Conservation (phyloP, 148 eudicot genomes). For the Limonium bicolor region DNA sequence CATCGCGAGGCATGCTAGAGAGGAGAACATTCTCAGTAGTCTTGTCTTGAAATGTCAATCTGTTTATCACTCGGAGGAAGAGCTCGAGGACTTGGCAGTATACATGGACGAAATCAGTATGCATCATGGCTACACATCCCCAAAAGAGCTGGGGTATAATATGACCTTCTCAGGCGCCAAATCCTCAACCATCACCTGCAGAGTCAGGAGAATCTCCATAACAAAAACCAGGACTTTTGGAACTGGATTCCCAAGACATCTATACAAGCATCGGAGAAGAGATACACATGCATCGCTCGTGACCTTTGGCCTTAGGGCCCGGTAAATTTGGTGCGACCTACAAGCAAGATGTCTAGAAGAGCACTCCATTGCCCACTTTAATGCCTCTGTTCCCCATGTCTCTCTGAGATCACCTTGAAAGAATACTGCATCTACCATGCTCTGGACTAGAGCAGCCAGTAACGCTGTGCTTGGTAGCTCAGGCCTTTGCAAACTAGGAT, state of each 20-base stretch:
- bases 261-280: slow-evolving; percentile 80
- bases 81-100: slow-evolving; percentile 98
- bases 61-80: slow-evolving; percentile 73
- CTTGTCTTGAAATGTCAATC: slow-evolving; percentile 71
- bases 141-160: slow-evolving; percentile 94
- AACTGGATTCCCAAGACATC: slow-evolving; percentile 73
- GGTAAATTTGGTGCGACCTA: slow-evolving; percentile 95
- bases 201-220: slow-evolving; percentile 84
- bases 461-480: slow-evolving; percentile 93
- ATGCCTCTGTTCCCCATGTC: slow-evolving; percentile 93
- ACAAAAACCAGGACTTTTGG: slow-evolving; percentile 79
- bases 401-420: slow-evolving; percentile 95
- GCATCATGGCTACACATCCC: slow-evolving; percentile 99
- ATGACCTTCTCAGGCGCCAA: slow-evolving; percentile 97
- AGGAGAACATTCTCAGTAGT: slow-evolving; percentile 94
- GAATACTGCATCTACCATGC: slow-evolving; percentile 98
- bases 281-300: slow-evolving; percentile 88
- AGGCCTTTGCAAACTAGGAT: slow-evolving; percentile 64
- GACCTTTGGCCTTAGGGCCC: slow-evolving; percentile 80
- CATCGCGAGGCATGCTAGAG: slow-evolving; percentile 94
- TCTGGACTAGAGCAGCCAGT: slow-evolving; percentile 89
- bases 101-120: slow-evolving; percentile 86
- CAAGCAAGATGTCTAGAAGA: slow-evolving; percentile 96
- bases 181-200: slow-evolving; percentile 97
- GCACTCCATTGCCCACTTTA: slow-evolving; percentile 99